Evolutionary conservation across 2,329 filamentous ascomycete species (phyloP).

Genomic region (Colletotrichum sp.): DNA sequence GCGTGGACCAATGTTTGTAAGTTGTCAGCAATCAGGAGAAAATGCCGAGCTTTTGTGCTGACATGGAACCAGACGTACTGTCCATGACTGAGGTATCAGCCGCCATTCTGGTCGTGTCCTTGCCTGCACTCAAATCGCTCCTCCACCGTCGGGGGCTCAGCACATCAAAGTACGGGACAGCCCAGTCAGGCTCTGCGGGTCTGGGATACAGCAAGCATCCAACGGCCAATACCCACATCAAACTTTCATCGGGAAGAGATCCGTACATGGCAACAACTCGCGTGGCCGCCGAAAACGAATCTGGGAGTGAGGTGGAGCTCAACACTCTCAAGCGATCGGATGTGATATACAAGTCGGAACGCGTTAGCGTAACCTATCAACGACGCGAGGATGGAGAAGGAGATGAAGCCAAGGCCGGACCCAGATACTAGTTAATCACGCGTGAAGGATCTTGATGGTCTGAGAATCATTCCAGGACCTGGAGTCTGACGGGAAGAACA

Average conservation of each 20-base stretch:
- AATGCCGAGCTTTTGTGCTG: not conserved
- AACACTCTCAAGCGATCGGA: conserved; percentile 14
- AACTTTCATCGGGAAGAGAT: conserved; percentile 24
- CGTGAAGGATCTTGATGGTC: not conserved
- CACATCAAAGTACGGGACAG: conserved; percentile 10
- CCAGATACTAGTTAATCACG: not conserved
- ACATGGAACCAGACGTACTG: conserved; percentile 17
- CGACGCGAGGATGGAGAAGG: conserved; percentile 3
- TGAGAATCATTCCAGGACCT: not conserved
- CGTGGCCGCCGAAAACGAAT: conserved; percentile 16
- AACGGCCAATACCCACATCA: conserved; percentile 20
- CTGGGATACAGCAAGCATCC: not conserved
- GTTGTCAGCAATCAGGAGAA: not conserved
- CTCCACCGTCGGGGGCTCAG: conserved; percentile 18
- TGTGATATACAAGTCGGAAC: conserved; percentile 25
- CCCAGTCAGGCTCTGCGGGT: conserved; percentile 3
- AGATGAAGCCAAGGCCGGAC: not conserved
- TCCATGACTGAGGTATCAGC: conserved; percentile 26
- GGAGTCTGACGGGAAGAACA: not conserved
- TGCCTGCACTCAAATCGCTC: conserved; percentile 25
- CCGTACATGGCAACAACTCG: conserved; percentile 16
- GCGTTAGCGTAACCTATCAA: conserved; percentile 25
- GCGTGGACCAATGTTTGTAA: conserved; percentile 26
- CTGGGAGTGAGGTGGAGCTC: conserved; percentile 26
- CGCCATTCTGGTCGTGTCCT: conserved; percentile 25